Percentiles rank a stretch among this genome's conserved stretches.
These are phyloP conservation scores for Talaromyces sp. DNA, from an alignment of 2,329 filamentous ascomycete genomes.

Conservation along the genomic window DNA sequence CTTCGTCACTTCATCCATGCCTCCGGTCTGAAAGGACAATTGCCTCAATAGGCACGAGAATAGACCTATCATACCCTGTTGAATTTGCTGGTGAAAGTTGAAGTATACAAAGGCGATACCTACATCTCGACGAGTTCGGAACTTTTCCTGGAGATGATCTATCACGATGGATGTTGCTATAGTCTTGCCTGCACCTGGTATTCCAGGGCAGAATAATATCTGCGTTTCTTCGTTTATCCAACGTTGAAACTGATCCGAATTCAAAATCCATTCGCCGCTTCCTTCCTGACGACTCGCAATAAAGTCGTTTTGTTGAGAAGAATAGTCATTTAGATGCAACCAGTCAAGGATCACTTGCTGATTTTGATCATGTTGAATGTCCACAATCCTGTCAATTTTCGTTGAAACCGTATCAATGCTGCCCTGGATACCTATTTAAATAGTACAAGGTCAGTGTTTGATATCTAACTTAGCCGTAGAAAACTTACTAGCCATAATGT, in stretches of 20 bases:
- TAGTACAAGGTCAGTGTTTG: neutral
- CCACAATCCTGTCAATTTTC: neutral
- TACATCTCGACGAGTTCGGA: neutral
- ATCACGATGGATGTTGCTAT: conserved; percentile 40
- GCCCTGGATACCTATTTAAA: neutral
- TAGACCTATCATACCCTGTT: conserved; percentile 4
- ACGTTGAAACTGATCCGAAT: conserved; percentile 14
- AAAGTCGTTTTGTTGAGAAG: conserved; percentile 11
- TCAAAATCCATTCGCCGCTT: conserved; percentile 20
- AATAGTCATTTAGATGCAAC: conserved; percentile 11
- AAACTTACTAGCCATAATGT: conserved; percentile 15
- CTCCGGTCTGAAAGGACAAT: conserved; percentile 1
- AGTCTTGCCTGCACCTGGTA: conserved; percentile 43
- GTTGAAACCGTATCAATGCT: neutral
- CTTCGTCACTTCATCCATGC: neutral
- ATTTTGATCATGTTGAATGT: conserved; percentile 9
- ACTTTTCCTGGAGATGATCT: conserved; percentile 23
- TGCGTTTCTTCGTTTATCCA: conserved; percentile 15
- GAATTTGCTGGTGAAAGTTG: conserved; percentile 13
- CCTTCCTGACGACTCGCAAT: conserved; percentile 7
- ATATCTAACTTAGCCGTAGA: neutral
- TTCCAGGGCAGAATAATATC: conserved; percentile 39
- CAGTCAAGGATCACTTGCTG: conserved; percentile 12
- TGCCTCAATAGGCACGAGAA: conserved; percentile 12
- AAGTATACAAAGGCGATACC: conserved; percentile 13